Evolutionary conservation across 306 rosid species (phyloP).

Genomic region (Hylodesmum podocarpum): DNA sequence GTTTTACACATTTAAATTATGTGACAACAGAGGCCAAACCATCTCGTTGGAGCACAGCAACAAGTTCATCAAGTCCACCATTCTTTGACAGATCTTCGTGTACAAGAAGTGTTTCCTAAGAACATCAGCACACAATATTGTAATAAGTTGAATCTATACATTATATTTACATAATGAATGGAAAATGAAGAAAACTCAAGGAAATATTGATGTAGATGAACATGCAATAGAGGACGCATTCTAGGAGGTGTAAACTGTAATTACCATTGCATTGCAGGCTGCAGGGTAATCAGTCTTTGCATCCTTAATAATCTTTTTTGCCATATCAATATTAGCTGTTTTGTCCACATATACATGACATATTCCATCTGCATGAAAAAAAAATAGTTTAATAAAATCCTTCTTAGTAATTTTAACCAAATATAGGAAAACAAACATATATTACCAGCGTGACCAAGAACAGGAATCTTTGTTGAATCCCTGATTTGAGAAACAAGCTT

Average conservation of each 20-base stretch:
- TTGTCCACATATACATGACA: constrained; percentile 88
- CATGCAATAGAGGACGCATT: neutral
- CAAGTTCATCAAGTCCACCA: constrained; percentile 50
- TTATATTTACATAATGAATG: neutral
- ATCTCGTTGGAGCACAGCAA: constrained; percentile 57
- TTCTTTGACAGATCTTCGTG: constrained; percentile 63
- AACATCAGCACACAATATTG: constrained; percentile 27
- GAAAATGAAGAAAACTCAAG: neutral
- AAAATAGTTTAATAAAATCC: constrained; percentile 21
- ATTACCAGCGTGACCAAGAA: constrained; percentile 95
- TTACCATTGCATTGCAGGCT: constrained; percentile 87
- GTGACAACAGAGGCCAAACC: constrained; percentile 44
- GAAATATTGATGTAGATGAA: neutral
- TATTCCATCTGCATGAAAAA: constrained; percentile 66
- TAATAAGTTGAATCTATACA: neutral
- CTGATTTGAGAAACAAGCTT: constrained; percentile 86
- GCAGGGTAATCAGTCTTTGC: constrained; percentile 83
- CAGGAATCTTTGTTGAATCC: constrained; percentile 88
- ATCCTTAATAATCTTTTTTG: constrained; percentile 70
- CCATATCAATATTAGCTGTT: constrained; percentile 71
- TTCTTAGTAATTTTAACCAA: neutral
- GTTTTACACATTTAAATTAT: constrained; percentile 10
- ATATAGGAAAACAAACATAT: neutral
- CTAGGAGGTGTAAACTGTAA: constrained; percentile 15
- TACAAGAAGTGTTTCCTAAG: constrained; percentile 87